Percentiles rank a stretch among this genome's conserved stretches.
Conservation (phyloP, 2,329 filamentous ascomycete genomes). For the Knufia petricola region DNA sequence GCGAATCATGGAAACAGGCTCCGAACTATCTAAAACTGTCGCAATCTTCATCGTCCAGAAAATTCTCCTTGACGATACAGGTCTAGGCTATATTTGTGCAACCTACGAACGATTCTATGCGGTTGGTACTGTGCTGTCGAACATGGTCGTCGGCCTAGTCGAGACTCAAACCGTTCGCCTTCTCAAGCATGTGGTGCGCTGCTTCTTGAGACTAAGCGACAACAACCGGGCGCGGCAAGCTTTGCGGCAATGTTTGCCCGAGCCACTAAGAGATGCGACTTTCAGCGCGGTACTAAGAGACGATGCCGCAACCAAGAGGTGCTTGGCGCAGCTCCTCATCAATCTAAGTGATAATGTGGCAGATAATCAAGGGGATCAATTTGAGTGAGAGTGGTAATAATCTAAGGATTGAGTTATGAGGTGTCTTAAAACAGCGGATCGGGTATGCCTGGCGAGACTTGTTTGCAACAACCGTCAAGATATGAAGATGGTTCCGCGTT, state of each 20-base stretch:
- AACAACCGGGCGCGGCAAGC: conserved; percentile 93
- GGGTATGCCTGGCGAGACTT: too few species aligned
- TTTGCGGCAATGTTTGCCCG: conserved; percentile 86
- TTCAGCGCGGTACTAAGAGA: conserved; percentile 94
- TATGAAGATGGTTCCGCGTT: too few species aligned
- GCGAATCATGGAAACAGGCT: conserved; percentile 98
- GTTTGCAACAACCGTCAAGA: too few species aligned
- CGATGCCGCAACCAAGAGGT: conserved; percentile 94
- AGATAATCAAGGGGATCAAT: conserved; percentile 30
- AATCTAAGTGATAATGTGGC: conserved; percentile 86
- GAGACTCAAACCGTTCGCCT: conserved; percentile 94
- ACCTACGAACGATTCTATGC: conserved; percentile 98
- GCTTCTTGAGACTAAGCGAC: conserved; percentile 92
- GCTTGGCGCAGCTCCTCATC: conserved; percentile 90
- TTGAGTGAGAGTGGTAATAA: conserved; percentile 17
- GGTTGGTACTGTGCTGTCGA: conserved; percentile 91
- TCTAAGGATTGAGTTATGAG: too few species aligned
- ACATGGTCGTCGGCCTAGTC: conserved; percentile 96
- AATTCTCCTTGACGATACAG: conserved; percentile 92
- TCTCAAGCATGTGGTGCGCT: conserved; percentile 94
- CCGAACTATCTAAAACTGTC: conserved; percentile 95
- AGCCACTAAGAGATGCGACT: conserved; percentile 95
- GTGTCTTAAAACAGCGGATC: too few species aligned
- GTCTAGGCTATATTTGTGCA: conserved; percentile 94
- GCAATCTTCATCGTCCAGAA: conserved; percentile 99